Evolutionary conservation across 495 filamentous ascomycete genomes (phyloP), one percentile per base, ranked within the genome.

Genomic region (Annulohypoxylon nitens): DNA sequence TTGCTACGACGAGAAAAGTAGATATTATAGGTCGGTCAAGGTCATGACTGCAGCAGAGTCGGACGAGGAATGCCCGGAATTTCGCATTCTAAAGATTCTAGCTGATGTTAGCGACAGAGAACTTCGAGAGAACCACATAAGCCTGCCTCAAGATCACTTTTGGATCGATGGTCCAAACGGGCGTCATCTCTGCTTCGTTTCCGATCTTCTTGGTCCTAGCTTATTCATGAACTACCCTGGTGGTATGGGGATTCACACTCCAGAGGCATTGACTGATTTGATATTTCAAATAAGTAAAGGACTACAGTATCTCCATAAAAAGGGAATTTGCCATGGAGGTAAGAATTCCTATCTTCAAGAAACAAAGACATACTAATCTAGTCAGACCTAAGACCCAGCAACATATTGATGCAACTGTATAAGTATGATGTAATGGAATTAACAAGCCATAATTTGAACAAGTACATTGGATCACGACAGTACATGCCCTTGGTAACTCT

Each of bases 151-250:
- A 1, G 75, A 79, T 18, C 63, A 80, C 39, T 83, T 84, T 67
- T 75, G 64, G 72, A 61, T 81, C 26, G 61, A 82, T 7, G 82
- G 82, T 9, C 79, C 80, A 3, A 82, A 83, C 69, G 80, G 81
- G 1, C 63, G 61, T 16, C 82, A 83, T 43, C 64, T 83, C 6
- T 80, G 79, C 67, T 68, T 80, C 6, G 78, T 82, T 18, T 71
- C 69, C 8, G 57, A 71, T 20, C 39, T 71, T 10, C 63, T 61
- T 6, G 62, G 69, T 0, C 69, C 69, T 3, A 71, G 39, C 37
- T 54, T 66, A 20, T 71, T 41, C 14, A 30, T 14, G 36, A 51
- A 50, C 6, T 39, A 33, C 2, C 69, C 58, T 8, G 34, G 34
- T 3, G 69, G 63, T n/a, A 58, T 33, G 4, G 69, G 36, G 0